A percentile compares a stretch with the other conserved stretches of the same genome.
These are phyloP conservation scores for Ceratobasidium theobromae DNA, from an alignment of 1,284 basidiomycete species.

Conservation along the genomic window DNA sequence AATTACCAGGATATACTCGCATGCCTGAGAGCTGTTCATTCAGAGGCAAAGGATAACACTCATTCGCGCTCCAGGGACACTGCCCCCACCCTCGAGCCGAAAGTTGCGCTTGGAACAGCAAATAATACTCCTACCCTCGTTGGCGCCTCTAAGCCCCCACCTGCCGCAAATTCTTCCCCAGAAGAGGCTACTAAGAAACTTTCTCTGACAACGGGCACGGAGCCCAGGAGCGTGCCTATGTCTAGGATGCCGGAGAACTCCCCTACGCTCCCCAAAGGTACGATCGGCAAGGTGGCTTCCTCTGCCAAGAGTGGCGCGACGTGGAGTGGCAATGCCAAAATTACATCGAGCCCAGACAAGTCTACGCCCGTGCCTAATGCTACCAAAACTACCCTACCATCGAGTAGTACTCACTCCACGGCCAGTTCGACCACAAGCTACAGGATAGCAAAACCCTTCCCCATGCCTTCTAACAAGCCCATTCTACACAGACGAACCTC, in stretches of 20 bases:
- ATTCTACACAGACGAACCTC: background rate
- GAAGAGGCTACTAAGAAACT: background rate
- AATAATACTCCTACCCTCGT: no score
- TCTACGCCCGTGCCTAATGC: background rate
- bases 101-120: background rate
- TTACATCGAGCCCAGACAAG: background rate
- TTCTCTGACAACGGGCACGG: no score
- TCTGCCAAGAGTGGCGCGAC: background rate
- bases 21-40: background rate
- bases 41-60: background rate
- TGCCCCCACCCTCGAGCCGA: background rate
- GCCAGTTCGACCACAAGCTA: background rate
- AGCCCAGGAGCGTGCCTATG: background rate
- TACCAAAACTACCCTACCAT: background rate
- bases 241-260: background rate
- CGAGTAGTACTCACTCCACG: background rate
- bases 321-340: background rate
- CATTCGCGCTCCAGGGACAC: background rate
- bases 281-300: background rate
- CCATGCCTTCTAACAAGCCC: background rate
- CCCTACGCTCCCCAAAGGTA: background rate
- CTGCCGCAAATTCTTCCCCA: no score
- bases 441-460: background rate
- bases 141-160: no score
- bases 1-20: no score